phyloP scores from a whole-genome alignment of 2,329 filamentous ascomycete genomes.

The Lasiodiplodia sp. region DNA sequence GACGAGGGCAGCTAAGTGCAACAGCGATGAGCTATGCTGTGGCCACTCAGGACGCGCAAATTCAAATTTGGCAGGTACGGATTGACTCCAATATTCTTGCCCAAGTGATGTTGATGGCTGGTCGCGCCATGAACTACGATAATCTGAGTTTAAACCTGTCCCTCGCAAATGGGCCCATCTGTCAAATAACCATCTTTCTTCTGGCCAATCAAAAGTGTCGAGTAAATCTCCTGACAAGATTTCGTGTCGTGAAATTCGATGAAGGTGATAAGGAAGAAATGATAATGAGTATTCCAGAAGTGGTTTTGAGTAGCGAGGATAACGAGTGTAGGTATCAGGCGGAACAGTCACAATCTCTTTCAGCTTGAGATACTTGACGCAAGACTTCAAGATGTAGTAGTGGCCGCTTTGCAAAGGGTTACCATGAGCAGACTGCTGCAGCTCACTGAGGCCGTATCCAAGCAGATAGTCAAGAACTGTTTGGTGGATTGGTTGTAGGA shows the following conservation, averaged over 20 bases:
- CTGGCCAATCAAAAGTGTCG: background rate
- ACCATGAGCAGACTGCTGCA: accelerated
- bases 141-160: too few relatives aligned
- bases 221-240: background rate
- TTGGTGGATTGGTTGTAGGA: background rate
- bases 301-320: background rate
- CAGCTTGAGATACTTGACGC: background rate
- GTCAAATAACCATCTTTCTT: background rate
- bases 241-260: too few relatives aligned
- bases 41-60: background rate
- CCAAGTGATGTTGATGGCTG: too few relatives aligned
- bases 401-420: background rate
- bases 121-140: too few relatives aligned
- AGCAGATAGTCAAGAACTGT: background rate
- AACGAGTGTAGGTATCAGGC: background rate
- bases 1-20: background rate
- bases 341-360: background rate
- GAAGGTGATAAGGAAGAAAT: background rate
- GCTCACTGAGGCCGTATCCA: background rate
- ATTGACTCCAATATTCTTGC: accelerated
- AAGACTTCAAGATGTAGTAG: background rate
- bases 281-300: background rate
- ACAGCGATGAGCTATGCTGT: background rate
- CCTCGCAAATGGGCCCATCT: background rate
- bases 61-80: too few relatives aligned